Base-by-base conservation (phyloP, 805 yeast species). In the Kurtzmaniella fragi region DNA sequence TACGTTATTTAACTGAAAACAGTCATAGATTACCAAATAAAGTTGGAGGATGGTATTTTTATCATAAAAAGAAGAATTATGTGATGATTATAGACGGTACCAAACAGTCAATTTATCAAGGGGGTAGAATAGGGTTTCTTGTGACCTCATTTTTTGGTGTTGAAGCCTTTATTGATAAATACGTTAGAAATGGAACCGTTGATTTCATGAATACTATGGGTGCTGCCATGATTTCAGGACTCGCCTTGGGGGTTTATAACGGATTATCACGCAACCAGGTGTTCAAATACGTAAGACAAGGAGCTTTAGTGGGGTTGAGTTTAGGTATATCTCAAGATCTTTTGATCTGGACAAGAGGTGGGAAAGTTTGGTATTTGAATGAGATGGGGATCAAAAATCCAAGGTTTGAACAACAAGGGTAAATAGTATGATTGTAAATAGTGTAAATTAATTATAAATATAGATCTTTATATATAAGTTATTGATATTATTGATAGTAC, bases 31-130 rank as follows among this genome's bases (percentile, higher is more conserved):
- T 88, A 41, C 96, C 96, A 6, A 70, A 59, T 16, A 78, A 82
- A 0, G 82, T 78, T 39, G 89, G 87, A 15, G 93, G 91, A 0
- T 87, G 95, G 96, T 87, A 83, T 53, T 83, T 82, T 55, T 87
- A 87, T 59, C 93, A 87, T 60, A 86, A 84, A 60, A 72, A 87
- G 45, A 87, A 85, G 63, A 83, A 84, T 59, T 84, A 84, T 57
- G 84, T 82, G 25, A 77, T 86, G 60, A 58, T 83, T 28, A 67
- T 74, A 41, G 66, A 67, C 20, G 86, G 85, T 1, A 60, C 77
- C 45, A 63, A 62, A 14, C 39, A 47, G 6, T 89, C 82, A 0
- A 48, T 71, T n/a, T 56, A 50, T 28, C 64, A 64, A 8, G 73
- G 61, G 0, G 31, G 48, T 28, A 39, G 45, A 49, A 64, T 70